Percentiles rank a stretch among this genome's conserved stretches.
Conservation (phyloP, 257 asterid species). For the Plectranthus barbatus region DNA sequence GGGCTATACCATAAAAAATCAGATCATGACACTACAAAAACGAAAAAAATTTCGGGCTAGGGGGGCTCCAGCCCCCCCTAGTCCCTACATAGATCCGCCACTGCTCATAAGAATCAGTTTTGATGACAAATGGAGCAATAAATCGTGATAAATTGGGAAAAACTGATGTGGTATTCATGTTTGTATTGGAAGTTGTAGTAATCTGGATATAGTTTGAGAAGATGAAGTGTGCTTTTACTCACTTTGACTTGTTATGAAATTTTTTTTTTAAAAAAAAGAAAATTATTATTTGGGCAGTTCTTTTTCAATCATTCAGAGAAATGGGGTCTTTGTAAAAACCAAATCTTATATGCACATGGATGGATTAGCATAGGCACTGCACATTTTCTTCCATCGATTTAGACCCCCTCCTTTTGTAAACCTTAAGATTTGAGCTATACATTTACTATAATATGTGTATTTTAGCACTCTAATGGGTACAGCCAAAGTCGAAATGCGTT, state of each 20-base stretch:
- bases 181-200: neutral
- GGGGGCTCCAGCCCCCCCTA: too few relatives aligned
- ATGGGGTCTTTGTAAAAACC: neutral
- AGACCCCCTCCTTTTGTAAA: too few relatives aligned
- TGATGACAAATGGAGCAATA: constrained; percentile 4
- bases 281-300: too few relatives aligned
- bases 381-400: too few relatives aligned
- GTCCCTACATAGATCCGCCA: too few relatives aligned
- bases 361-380: neutral
- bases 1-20: too few relatives aligned
- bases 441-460: neutral
- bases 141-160: constrained; percentile 11
- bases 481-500: too few relatives aligned
- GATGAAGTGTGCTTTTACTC: neutral
- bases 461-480: neutral
- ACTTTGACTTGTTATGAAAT: neutral
- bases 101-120: too few relatives aligned
- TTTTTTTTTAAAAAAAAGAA: too few relatives aligned
- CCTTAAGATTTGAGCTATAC: neutral
- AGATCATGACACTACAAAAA: too few relatives aligned
- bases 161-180: constrained; percentile 8
- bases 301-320: neutral
- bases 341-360: neutral
- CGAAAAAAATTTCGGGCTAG: too few relatives aligned
- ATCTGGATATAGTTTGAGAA: neutral